A percentile compares a stretch with the other conserved stretches of the same genome.
These are phyloP conservation scores for Mortierella sp. DNA, from an alignment of 371 early-diverging fungal species.

Conservation along the genomic window DNA sequence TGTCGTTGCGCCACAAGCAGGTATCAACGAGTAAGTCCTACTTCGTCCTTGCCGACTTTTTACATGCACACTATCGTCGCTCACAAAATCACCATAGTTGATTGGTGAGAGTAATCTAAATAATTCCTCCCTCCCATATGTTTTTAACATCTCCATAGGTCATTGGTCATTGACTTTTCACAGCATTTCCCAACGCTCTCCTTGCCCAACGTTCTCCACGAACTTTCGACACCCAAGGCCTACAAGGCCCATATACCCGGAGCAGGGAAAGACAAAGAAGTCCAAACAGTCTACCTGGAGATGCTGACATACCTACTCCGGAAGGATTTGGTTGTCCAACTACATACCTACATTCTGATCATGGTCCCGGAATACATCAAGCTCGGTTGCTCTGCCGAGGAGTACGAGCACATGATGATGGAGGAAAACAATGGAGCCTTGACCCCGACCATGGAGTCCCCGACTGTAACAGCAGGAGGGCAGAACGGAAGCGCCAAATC, in stretches of 20 bases:
- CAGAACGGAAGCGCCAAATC: slow-evolving; percentile 45
- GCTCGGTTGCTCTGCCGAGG: slow-evolving; percentile 61
- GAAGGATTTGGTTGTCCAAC: slow-evolving; percentile 82
- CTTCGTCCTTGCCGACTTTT: background rate
- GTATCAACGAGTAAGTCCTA: slow-evolving; percentile 67
- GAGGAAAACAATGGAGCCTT: slow-evolving; percentile 38
- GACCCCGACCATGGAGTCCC: slow-evolving; percentile 50
- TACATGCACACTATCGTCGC: background rate
- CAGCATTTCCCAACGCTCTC: slow-evolving; percentile 77
- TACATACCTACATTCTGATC: slow-evolving; percentile 86
- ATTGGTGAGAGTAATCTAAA: background rate
- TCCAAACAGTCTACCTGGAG: slow-evolving; percentile 81
- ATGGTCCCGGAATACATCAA: slow-evolving; percentile 73
- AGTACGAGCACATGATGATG: slow-evolving; percentile 56
- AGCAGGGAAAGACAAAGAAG: slow-evolving; percentile 67
- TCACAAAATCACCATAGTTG: background rate
- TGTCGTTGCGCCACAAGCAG: slow-evolving; percentile 79
- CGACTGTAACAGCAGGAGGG: slow-evolving; percentile 18
- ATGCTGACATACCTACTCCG: slow-evolving; percentile 86
- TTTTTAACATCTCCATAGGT: slow-evolving; percentile 13
- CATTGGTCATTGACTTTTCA: slow-evolving; percentile 72
- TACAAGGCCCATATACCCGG: slow-evolving; percentile 72
- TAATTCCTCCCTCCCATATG: background rate
- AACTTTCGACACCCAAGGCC: slow-evolving; percentile 81
- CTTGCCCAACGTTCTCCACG: slow-evolving; percentile 78